Conservation (phyloP, 345 rosid species). For the Pistacia atlantica region DNA sequence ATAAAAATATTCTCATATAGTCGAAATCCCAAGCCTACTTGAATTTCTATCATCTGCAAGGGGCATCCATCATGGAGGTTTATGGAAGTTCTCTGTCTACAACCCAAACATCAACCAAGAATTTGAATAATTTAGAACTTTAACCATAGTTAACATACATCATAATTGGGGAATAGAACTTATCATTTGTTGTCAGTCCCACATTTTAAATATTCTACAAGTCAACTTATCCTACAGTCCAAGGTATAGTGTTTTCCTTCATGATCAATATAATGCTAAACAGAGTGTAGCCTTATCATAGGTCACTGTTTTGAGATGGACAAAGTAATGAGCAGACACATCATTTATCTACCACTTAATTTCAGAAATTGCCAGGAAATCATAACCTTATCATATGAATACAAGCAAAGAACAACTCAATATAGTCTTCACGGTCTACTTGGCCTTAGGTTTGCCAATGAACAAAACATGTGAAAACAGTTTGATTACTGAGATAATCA, state of each 20-base stretch:
- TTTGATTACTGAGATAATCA: background rate
- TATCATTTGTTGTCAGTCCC: background rate
- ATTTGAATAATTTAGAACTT: background rate
- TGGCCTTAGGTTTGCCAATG: background rate
- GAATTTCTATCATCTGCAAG: background rate
- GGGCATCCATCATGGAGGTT: background rate
- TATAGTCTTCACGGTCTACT: background rate
- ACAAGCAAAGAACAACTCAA: background rate
- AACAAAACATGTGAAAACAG: background rate
- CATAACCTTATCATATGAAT: background rate
- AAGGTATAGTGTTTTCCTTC: background rate
- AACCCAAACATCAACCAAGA: no score
- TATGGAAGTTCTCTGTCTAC: background rate
- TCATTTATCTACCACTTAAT: background rate
- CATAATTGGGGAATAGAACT: background rate
- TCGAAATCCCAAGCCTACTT: background rate
- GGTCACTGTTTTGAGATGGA: background rate
- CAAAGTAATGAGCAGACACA: background rate
- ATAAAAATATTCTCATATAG: background rate
- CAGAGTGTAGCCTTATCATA: background rate
- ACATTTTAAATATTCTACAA: background rate
- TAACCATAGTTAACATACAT: background rate
- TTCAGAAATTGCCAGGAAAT: background rate
- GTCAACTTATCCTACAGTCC: background rate
- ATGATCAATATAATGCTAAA: background rate